A percentile compares a stretch with the other conserved stretches of the same genome.
Conservation (phyloP, 768 basidiomycete species). For the Pleurotus djamor region DNA sequence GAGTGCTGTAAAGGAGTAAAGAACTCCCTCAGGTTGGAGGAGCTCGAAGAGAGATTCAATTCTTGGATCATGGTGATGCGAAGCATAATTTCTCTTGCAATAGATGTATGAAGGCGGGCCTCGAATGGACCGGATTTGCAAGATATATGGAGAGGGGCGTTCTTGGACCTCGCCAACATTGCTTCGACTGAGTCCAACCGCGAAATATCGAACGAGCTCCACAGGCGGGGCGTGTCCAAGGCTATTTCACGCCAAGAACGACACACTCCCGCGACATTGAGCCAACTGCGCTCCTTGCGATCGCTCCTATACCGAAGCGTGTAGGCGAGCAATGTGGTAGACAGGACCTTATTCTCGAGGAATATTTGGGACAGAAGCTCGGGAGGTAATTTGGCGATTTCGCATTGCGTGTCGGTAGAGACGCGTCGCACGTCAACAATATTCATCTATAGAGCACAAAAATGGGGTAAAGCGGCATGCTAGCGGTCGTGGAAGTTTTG, state of each 20-base stretch:
- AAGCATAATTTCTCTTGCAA: background rate
- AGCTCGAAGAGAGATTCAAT: background rate
- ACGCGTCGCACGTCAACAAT: background rate
- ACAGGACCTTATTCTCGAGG: background rate
- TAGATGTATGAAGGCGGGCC: background rate
- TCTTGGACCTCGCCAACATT: background rate
- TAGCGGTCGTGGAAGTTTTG: too few relatives aligned
- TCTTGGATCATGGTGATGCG: background rate
- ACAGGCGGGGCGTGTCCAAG: background rate
- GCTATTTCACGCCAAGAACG: background rate
- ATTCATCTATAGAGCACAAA: too few relatives aligned
- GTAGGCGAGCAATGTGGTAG: background rate
- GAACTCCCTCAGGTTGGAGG: background rate
- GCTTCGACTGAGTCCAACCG: background rate
- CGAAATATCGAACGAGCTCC: background rate
- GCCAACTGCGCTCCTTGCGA: background rate
- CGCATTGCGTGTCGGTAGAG: background rate
- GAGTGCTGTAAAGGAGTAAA: background rate
- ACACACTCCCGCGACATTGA: background rate
- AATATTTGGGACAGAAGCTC: background rate
- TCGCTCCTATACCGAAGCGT: conserved; percentile 1
- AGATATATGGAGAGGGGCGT: background rate
- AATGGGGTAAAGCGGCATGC: too few relatives aligned
- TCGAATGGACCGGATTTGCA: background rate
- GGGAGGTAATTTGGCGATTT: background rate